These are phyloP conservation scores for Tolypocladium cylindrosporum DNA, from an alignment of 2,329 filamentous ascomycete genomes.

Conservation along the genomic window DNA sequence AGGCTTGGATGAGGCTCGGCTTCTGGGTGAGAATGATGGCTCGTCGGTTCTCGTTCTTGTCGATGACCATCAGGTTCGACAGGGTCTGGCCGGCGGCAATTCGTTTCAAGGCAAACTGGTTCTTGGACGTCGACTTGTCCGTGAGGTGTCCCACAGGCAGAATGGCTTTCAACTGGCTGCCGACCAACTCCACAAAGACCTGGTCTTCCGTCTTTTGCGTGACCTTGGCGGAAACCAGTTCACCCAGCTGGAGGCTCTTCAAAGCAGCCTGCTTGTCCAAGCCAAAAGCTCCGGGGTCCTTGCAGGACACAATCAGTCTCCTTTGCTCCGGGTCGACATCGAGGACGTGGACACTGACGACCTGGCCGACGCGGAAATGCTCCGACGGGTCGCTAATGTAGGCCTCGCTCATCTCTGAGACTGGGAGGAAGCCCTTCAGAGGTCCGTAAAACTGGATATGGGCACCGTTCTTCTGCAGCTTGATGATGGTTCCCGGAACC, in stretches of 20 bases:
- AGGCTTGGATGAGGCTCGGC: slow-evolving; percentile 67
- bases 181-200: slow-evolving; percentile 65
- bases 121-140: slow-evolving; percentile 75
- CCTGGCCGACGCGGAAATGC: slow-evolving; percentile 85
- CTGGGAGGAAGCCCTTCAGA: slow-evolving; percentile 77
- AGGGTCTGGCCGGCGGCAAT: slow-evolving; percentile 78
- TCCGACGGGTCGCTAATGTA: slow-evolving; percentile 82
- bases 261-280: slow-evolving; percentile 67
- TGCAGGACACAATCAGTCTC: slow-evolving; percentile 83
- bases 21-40: slow-evolving; percentile 74
- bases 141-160: slow-evolving; percentile 71
- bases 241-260: slow-evolving; percentile 61
- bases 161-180: slow-evolving; percentile 65
- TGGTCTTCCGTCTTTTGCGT: slow-evolving; percentile 73
- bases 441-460: slow-evolving; percentile 86
- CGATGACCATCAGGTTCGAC: slow-evolving; percentile 72
- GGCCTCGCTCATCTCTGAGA: slow-evolving; percentile 96
- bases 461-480: slow-evolving; percentile 67
- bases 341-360: slow-evolving; percentile 81
- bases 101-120: slow-evolving; percentile 64
- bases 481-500: slow-evolving; percentile 78
- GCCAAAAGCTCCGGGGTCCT: slow-evolving; percentile 72
- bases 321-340: slow-evolving; percentile 62
- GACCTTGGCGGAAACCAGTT: slow-evolving; percentile 67
- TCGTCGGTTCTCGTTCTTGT: slow-evolving; percentile 70